Conservation (phyloP, 2,329 filamentous ascomycete species). For the Emericellopsis cladophorae region DNA sequence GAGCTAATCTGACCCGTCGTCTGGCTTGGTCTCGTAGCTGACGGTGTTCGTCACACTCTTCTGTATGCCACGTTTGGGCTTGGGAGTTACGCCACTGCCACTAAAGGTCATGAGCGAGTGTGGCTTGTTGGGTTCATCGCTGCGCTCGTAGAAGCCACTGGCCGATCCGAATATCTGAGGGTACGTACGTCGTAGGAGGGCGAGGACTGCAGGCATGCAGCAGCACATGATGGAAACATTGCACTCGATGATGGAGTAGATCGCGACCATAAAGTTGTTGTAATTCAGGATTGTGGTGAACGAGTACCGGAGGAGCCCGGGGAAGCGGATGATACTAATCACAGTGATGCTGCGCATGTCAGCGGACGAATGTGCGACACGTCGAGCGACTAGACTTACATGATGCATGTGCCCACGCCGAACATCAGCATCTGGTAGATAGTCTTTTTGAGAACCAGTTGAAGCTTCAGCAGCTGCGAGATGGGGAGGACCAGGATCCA, state of each 20-base stretch:
- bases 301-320: conserved; percentile 3
- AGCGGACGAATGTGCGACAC: background rate
- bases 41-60: too few relatives aligned
- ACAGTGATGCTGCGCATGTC: conserved; percentile 3
- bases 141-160: background rate
- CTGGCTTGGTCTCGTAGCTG: too few relatives aligned
- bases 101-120: too few relatives aligned
- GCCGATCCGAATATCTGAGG: conserved; percentile 1
- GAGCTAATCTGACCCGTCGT: too few relatives aligned
- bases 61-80: too few relatives aligned
- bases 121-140: too few relatives aligned
- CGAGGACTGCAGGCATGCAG: conserved; percentile 3
- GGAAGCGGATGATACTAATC: conserved; percentile 4
- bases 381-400: conserved; percentile 1
- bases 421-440: conserved; percentile 5
- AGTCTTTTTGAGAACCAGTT: conserved; percentile 3
- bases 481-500: conserved; percentile 4
- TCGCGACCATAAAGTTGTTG: conserved; percentile 6
- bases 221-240: conserved; percentile 6
- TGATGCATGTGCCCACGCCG: conserved; percentile 4
- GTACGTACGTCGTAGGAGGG: conserved; percentile 3
- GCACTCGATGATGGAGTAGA: conserved; percentile 5
- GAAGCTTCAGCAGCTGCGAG: conserved; percentile 2
- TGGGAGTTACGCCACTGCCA: too few relatives aligned
- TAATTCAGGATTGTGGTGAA: conserved; percentile 4